phyloP scores from a whole-genome alignment of 176 grass and related monocot genomes.

The Oryza glaberrima region DNA sequence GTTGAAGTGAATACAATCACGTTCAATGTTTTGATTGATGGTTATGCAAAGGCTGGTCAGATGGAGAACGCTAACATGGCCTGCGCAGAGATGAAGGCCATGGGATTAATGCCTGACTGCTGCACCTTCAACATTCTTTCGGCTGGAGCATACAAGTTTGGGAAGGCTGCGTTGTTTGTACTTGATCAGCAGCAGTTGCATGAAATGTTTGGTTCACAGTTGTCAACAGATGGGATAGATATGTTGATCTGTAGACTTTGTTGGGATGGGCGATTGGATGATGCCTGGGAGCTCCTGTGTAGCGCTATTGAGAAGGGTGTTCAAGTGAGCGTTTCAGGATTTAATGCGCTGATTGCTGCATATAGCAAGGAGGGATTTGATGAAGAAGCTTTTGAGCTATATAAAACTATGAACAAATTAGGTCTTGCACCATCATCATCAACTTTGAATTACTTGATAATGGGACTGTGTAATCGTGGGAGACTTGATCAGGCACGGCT shows the following conservation, averaged over 20 bases:
- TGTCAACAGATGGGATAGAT: conserved; percentile 47
- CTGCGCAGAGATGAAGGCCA: conserved; percentile 69
- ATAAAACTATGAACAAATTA: conserved; percentile 57
- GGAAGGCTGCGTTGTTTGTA: conserved; percentile 31
- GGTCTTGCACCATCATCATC: conserved; percentile 59
- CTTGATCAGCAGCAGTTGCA: conserved; percentile 30
- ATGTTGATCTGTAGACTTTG: conserved; percentile 71
- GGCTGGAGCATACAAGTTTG: conserved; percentile 66
- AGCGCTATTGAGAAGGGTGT: conserved; percentile 52
- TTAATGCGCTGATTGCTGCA: conserved; percentile 71
- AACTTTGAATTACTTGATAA: conserved; percentile 81
- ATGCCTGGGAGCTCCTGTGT: conserved; percentile 58
- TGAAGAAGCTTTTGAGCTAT: conserved; percentile 74
- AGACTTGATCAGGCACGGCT: conserved; percentile 56
- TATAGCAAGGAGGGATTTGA: conserved; percentile 80
- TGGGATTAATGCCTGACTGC: conserved; percentile 70
- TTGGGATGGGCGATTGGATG: conserved; percentile 69
- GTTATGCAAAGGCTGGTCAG: conserved; percentile 74
- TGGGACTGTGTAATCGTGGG: conserved; percentile 68
- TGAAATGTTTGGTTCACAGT: conserved; percentile 50
- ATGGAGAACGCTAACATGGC: conserved; percentile 60
- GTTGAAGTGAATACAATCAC: conserved; percentile 68
- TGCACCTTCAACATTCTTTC: conserved; percentile 90
- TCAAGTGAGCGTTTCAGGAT: conserved; percentile 62
- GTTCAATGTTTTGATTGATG: conserved; percentile 89